A percentile compares a stretch with the other conserved stretches of the same genome.
These are phyloP conservation scores for Chaetomidium leptoderma DNA, from an alignment of 495 filamentous ascomycete genomes.

Conservation along the genomic window DNA sequence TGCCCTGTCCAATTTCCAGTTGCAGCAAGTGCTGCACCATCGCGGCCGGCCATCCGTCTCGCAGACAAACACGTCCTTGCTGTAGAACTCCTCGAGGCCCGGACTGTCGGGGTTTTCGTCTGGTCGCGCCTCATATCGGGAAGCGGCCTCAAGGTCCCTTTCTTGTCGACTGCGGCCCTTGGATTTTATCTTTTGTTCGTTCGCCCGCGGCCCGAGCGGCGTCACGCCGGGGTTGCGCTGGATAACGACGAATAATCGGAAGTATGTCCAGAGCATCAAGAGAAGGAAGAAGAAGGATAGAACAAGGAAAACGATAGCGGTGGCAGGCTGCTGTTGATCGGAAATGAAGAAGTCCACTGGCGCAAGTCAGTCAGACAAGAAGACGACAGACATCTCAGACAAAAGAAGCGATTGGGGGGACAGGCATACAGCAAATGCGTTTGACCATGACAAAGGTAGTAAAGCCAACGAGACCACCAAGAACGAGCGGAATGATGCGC, in stretches of 20 bases:
- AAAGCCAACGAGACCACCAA: slow-evolving; percentile 38
- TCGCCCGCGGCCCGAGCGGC: slow-evolving; percentile 50
- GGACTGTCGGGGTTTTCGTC: slow-evolving; percentile 43
- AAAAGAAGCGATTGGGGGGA: neutral
- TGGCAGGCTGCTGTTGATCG: slow-evolving; percentile 45
- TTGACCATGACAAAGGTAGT: slow-evolving; percentile 41
- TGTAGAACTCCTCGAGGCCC: slow-evolving; percentile 60
- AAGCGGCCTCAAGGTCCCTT: slow-evolving; percentile 42
- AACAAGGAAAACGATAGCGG: slow-evolving; percentile 64
- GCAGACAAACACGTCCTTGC: slow-evolving; percentile 76
- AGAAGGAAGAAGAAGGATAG: slow-evolving; percentile 68
- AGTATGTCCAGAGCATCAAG: slow-evolving; percentile 61
- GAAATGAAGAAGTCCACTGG: slow-evolving; percentile 63
- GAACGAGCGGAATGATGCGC: slow-evolving; percentile 38
- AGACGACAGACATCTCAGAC: neutral
- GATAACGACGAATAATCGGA: slow-evolving; percentile 62
- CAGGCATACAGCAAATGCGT: slow-evolving; percentile 39
- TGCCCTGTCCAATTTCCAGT: slow-evolving; percentile 78
- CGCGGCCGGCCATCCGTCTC: slow-evolving; percentile 71
- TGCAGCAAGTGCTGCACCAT: slow-evolving; percentile 74
- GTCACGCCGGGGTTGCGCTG: slow-evolving; percentile 65
- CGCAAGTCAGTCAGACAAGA: neutral
- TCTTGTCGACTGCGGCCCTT: slow-evolving; percentile 26
- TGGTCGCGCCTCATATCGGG: slow-evolving; percentile 32
- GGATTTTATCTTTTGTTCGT: slow-evolving; percentile 13